Evolutionary conservation across 331 rosid species (phyloP).

Genomic region (Saraca asoca): DNA sequence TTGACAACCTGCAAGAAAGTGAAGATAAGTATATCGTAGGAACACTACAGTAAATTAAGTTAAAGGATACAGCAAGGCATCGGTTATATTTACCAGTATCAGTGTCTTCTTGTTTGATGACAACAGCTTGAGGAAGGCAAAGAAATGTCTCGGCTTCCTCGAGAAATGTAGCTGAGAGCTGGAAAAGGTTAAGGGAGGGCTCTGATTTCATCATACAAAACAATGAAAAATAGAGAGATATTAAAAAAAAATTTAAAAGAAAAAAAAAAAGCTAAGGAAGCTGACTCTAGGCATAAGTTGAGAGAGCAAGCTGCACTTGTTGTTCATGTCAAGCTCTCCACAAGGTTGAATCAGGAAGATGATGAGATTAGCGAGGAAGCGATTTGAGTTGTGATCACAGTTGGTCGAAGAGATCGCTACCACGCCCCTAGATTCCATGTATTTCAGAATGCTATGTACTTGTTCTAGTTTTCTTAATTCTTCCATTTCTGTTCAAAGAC

Average conservation of each 20-base stretch:
- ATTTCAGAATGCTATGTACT: conserved; percentile 53
- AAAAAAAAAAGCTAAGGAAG: conserved; percentile 16
- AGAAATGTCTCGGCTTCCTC: conserved; percentile 45
- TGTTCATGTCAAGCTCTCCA: conserved; percentile 55
- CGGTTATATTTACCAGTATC: too few relatives aligned
- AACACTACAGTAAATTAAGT: neutral
- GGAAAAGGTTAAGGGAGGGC: conserved; percentile 16
- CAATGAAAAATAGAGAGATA: neutral
- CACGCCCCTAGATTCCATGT: conserved; percentile 51
- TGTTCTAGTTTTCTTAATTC: conserved; percentile 66
- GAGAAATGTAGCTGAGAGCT: conserved; percentile 68
- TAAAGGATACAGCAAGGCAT: conserved; percentile 20
- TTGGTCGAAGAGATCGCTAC: conserved; percentile 35
- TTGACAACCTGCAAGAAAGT: conserved; percentile 44
- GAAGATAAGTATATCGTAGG: conserved; percentile 4
- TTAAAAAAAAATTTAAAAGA: conserved; percentile 10
- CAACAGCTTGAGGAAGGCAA: conserved; percentile 34
- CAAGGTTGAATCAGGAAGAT: conserved; percentile 67
- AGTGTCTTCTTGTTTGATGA: conserved; percentile 20
- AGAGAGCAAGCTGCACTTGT: conserved; percentile 60
- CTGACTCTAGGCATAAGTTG: conserved; percentile 54
- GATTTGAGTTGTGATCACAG: conserved; percentile 38
- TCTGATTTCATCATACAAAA: neutral
- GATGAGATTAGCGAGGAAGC: conserved; percentile 69
- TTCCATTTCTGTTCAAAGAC: conserved; percentile 44